phyloP scores from a whole-genome alignment of 148 eudicot species.

The Nepenthes gracilis region DNA sequence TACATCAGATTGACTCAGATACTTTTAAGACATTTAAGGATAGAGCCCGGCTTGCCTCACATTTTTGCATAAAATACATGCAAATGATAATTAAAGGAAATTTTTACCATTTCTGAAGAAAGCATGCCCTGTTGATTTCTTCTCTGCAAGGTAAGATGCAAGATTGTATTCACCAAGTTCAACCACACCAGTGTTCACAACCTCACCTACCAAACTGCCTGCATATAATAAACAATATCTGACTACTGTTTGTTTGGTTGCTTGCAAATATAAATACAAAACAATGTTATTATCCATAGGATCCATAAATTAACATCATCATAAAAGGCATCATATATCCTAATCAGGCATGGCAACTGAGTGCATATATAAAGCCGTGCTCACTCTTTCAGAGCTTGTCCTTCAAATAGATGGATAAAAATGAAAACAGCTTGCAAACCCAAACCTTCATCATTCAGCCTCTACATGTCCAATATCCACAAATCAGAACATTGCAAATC shows the following conservation, averaged over 20 bases:
- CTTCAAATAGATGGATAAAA: not conserved
- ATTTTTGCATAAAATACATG: not conserved
- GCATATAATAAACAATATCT: conserved; percentile 4
- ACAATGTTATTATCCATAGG: too few species aligned
- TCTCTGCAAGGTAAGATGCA: conserved; percentile 64
- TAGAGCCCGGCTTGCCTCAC: too few species aligned
- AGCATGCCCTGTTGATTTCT: conserved; percentile 62
- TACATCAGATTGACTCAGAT: too few species aligned
- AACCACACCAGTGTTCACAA: conserved; percentile 65
- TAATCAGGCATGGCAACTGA: too few species aligned
- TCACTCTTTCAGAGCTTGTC: not conserved
- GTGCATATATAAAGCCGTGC: too few species aligned
- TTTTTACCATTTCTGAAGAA: conserved; percentile 59
- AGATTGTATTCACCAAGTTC: conserved; percentile 64
- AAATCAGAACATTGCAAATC: too few species aligned
- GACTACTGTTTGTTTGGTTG: too few species aligned
- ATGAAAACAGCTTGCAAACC: not conserved
- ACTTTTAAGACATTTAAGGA: too few species aligned
- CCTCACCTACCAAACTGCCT: conserved; percentile 57
- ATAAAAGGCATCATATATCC: too few species aligned
- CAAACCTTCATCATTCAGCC: not conserved
- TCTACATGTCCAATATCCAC: not conserved
- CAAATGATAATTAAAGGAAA: not conserved
- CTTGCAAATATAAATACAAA: too few species aligned
- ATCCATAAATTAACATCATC: too few species aligned